phyloP scores from a whole-genome alignment of 495 filamentous ascomycete genomes.

The Xylaria grammica region DNA sequence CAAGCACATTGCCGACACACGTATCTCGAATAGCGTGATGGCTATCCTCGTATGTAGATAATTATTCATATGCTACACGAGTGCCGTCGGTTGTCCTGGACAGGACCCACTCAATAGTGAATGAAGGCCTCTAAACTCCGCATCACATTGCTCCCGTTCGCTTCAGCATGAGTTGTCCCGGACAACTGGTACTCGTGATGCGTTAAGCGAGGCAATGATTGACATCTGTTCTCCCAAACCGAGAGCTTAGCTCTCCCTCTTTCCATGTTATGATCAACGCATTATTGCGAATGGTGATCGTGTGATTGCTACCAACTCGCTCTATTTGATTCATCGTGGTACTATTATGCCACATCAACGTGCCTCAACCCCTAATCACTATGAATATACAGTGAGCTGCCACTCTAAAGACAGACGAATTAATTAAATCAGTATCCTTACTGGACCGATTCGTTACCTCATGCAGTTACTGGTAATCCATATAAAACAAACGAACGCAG shows the following conservation, averaged over 20 bases:
- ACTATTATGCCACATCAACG: background rate
- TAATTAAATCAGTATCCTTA: constrained; percentile 17
- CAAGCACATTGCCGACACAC: too few relatives aligned
- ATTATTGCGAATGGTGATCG: background rate
- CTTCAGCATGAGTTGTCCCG: background rate
- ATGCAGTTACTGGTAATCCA: constrained; percentile 2
- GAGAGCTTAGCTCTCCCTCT: background rate
- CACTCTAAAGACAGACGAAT: background rate
- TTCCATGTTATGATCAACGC: background rate
- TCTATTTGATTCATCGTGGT: background rate
- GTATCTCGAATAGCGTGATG: too few relatives aligned
- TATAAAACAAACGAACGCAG: background rate
- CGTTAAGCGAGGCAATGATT: background rate
- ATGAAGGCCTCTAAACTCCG: background rate
- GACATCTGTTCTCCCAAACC: too few relatives aligned
- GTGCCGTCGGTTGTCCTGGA: too few relatives aligned
- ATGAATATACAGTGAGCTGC: constrained; percentile 8
- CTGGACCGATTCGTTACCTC: background rate
- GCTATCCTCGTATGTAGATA: too few relatives aligned
- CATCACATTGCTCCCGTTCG: background rate
- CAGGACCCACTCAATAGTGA: too few relatives aligned
- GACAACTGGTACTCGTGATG: background rate
- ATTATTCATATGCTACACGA: too few relatives aligned
- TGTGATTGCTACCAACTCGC: background rate
- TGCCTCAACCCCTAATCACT: background rate